A percentile compares a stretch with the other conserved stretches of the same genome.
phyloP scores from a whole-genome alignment of 2,329 filamentous ascomycete genomes.

The Tolypocladium capitatum region DNA sequence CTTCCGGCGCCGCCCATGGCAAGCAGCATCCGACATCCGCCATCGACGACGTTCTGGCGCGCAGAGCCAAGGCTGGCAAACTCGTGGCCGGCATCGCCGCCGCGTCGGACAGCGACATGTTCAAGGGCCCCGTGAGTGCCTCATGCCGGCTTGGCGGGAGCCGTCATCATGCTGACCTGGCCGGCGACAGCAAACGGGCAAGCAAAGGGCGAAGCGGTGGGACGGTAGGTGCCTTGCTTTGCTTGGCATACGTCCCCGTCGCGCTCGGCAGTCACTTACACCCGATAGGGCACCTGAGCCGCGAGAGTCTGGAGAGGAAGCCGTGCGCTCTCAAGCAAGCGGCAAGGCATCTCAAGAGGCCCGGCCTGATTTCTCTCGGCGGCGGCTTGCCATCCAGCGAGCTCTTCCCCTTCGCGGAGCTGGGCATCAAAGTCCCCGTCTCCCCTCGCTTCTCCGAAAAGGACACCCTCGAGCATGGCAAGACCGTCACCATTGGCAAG shows the following conservation, averaged over 20 bases:
- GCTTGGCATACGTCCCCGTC: background rate
- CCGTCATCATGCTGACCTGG: background rate
- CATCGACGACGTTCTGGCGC: constrained; percentile 17
- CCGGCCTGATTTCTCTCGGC: constrained; percentile 80
- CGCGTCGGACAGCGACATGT: constrained; percentile 65
- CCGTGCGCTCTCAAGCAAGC: constrained; percentile 72
- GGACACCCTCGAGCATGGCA: constrained; percentile 47
- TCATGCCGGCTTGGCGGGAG: background rate
- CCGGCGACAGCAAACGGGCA: constrained; percentile 27
- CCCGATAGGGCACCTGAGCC: constrained; percentile 39
- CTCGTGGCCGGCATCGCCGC: constrained; percentile 67
- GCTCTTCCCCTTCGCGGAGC: constrained; percentile 80
- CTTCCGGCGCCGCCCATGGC: constrained; percentile 11
- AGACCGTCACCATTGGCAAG: constrained; percentile 59
- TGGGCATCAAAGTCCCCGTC: constrained; percentile 61
- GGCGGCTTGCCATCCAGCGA: constrained; percentile 79
- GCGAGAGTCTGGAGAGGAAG: constrained; percentile 46
- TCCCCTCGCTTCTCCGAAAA: constrained; percentile 58
- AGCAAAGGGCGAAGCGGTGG: constrained; percentile 71
- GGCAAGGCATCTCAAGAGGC: constrained; percentile 63
- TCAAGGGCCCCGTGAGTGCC: constrained; percentile 55
- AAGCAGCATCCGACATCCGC: constrained; percentile 11
- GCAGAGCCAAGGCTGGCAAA: constrained; percentile 55
- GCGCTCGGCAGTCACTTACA: background rate
- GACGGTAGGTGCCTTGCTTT: constrained; percentile 56